Conservation (phyloP, 2,329 filamentous ascomycete genomes). For the Coleophoma crateriformis region DNA sequence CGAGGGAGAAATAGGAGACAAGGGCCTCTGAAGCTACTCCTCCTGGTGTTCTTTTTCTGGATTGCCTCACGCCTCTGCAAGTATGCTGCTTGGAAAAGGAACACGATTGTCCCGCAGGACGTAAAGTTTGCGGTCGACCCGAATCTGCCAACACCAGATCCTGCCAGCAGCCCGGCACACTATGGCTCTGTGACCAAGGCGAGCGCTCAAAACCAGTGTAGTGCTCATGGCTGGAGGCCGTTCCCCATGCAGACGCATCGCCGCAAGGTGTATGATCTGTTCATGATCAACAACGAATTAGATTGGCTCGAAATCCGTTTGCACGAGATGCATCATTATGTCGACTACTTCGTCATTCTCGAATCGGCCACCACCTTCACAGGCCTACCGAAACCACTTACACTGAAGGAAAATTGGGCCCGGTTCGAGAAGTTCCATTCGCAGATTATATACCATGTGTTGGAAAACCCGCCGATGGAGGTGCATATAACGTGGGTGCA, state of each 20-base stretch:
- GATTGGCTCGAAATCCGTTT: conserved; percentile 63
- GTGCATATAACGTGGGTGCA: conserved; percentile 39
- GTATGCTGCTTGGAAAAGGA: background rate
- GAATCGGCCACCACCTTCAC: conserved; percentile 56
- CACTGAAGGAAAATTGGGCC: conserved; percentile 45
- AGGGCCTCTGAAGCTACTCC: background rate
- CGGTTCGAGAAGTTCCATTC: conserved; percentile 45
- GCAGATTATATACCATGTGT: conserved; percentile 56
- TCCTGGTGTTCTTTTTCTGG: background rate
- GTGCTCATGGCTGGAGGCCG: background rate
- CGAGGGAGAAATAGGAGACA: background rate
- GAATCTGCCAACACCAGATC: background rate
- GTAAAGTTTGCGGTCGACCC: background rate
- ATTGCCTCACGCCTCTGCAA: background rate
- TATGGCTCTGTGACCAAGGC: background rate
- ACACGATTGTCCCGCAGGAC: background rate
- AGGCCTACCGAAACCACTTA: conserved; percentile 46
- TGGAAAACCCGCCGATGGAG: conserved; percentile 37
- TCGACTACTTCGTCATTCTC: conserved; percentile 62
- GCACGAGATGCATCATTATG: conserved; percentile 47
- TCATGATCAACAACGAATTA: conserved; percentile 58
- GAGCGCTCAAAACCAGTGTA: background rate
- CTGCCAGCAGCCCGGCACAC: background rate
- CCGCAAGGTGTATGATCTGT: conserved; percentile 54
- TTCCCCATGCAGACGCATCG: background rate